phyloP scores from a whole-genome alignment of 208 protist genomes.

The Trypanosoma lewisi region DNA sequence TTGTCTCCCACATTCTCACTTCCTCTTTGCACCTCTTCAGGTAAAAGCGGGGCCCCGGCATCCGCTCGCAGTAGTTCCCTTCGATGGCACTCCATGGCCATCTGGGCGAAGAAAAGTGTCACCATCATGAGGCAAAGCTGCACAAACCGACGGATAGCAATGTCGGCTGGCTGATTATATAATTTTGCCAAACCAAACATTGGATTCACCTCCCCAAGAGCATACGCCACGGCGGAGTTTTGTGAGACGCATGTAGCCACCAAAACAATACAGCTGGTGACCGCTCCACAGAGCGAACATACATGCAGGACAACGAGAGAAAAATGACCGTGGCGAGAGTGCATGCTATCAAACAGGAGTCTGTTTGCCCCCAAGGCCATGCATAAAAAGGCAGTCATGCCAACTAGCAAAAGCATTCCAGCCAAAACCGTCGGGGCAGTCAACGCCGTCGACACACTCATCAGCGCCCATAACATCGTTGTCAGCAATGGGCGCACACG shows the following conservation, averaged over 20 bases:
- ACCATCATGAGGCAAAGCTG: constrained; percentile 22
- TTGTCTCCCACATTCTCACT: neutral
- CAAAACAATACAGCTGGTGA: constrained; percentile 12
- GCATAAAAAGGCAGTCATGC: constrained; percentile 13
- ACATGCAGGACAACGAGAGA: constrained; percentile 3
- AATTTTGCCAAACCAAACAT: constrained; percentile 22
- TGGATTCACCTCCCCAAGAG: neutral
- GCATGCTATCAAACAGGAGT: constrained; percentile 1
- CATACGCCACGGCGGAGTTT: constrained; percentile 8
- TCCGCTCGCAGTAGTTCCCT: neutral
- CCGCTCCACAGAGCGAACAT: neutral
- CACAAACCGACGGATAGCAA: constrained; percentile 20
- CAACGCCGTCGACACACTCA: constrained; percentile 14
- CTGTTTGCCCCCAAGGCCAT: constrained; percentile 1
- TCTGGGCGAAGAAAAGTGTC: constrained; percentile 22
- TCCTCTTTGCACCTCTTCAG: neutral
- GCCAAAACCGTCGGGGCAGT: constrained; percentile 15
- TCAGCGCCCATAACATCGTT: constrained; percentile 15
- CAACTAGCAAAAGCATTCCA: constrained; percentile 13
- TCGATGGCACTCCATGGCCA: constrained; percentile 11
- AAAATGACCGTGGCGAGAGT: neutral
- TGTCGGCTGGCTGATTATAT: constrained; percentile 9
- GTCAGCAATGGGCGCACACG: constrained; percentile 13
- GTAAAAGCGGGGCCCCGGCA: constrained; percentile 2
- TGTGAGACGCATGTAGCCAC: constrained; percentile 16